Percentiles rank a stretch among this genome's conserved stretches.
Conservation (phyloP, 495 filamentous ascomycete species). For the Talaromyces ruber region DNA sequence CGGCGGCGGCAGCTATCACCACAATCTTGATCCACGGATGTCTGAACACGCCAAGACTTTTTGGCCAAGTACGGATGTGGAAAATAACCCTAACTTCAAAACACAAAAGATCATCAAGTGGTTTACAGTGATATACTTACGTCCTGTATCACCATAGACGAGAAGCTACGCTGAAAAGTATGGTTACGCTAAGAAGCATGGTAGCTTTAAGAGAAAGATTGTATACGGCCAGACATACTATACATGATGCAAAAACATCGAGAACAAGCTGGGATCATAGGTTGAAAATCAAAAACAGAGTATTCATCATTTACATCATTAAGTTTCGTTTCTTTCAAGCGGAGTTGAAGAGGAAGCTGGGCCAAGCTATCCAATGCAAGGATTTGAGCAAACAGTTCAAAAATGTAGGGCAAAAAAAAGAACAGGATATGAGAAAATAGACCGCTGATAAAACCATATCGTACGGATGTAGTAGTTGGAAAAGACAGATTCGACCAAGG, state of each 20-base stretch:
- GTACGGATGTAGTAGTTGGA: not conserved
- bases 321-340: constrained; percentile 5
- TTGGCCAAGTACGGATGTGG: not conserved
- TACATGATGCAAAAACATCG: constrained; percentile 3
- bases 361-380: constrained; percentile 3
- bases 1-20: not conserved
- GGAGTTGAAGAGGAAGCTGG: not conserved
- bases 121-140: not conserved
- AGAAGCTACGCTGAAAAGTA: not conserved
- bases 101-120: not conserved
- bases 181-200: too few species aligned
- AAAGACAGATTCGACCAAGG: not conserved
- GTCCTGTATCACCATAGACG: not conserved
- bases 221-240: constrained; percentile 1
- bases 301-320: constrained; percentile 3
- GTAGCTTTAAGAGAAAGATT: not conserved
- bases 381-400: not conserved
- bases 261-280: not conserved
- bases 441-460: not conserved
- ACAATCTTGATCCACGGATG: not conserved
- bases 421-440: not conserved
- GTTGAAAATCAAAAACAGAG: not conserved
- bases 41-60: constrained; percentile 3
- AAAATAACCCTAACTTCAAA: not conserved
- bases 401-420: not conserved